Percentiles rank a stretch among this genome's conserved stretches.
These are phyloP conservation scores for Gremmenia infestans DNA, from an alignment of 2,329 filamentous ascomycete species.

Conservation along the genomic window DNA sequence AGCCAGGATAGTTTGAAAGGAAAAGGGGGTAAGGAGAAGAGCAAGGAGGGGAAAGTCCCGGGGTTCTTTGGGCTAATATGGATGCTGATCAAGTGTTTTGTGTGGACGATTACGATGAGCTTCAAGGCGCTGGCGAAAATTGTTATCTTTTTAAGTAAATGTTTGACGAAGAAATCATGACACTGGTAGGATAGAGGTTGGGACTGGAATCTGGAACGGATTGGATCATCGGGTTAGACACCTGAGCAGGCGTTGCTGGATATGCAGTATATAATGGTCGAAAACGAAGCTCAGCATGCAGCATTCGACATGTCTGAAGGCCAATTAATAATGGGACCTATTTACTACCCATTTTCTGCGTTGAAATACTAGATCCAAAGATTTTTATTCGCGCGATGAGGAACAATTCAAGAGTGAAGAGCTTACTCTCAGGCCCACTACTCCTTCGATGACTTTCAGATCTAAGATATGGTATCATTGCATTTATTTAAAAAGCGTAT, in stretches of 20 bases:
- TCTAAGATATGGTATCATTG: too few relatives aligned
- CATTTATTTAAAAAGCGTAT: background rate
- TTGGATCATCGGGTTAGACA: background rate
- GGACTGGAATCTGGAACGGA: background rate
- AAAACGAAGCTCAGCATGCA: conserved; percentile 18
- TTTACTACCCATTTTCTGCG: background rate
- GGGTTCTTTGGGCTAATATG: conserved; percentile 47
- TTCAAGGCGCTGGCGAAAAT: conserved; percentile 50
- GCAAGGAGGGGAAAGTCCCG: conserved; percentile 44
- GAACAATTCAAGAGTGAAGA: background rate
- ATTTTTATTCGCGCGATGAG: background rate
- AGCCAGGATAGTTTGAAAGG: conserved; percentile 44
- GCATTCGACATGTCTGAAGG: conserved; percentile 25
- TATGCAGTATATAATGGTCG: conserved; percentile 8
- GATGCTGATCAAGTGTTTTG: conserved; percentile 51
- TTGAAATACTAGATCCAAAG: background rate
- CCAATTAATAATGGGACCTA: conserved; percentile 18
- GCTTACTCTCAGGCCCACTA: background rate
- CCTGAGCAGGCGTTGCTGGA: background rate
- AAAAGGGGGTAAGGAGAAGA: conserved; percentile 27
- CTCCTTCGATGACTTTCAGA: background rate
- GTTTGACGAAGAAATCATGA: conserved; percentile 42
- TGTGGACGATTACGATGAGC: conserved; percentile 52
- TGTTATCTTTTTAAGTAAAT: conserved; percentile 47
- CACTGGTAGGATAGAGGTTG: background rate